Conservation (phyloP, 1,284 basidiomycete species). For the Tilletiopsis washingtonensis region DNA sequence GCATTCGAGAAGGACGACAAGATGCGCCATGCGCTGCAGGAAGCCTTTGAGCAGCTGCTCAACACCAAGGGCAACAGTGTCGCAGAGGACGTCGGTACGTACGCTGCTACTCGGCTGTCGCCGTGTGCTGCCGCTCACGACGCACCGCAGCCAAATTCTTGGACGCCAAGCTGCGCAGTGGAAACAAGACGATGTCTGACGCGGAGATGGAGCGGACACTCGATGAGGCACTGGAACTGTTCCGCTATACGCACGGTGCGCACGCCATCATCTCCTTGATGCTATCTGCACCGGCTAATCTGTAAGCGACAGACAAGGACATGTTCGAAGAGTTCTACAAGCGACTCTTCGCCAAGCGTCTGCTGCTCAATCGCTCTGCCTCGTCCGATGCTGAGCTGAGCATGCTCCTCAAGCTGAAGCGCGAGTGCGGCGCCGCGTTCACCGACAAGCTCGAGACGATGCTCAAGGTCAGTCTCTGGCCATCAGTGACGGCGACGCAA, state of each 20-base stretch:
- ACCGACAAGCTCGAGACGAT: slow-evolving; percentile 73
- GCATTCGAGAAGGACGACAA: too few relatives aligned
- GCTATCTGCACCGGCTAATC: slow-evolving; percentile 1
- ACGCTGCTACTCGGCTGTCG: neutral
- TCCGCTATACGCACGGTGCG: slow-evolving; percentile 62
- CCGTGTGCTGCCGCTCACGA: neutral
- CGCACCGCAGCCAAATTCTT: slow-evolving; percentile 63
- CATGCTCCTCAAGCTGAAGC: slow-evolving; percentile 80
- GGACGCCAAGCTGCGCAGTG: slow-evolving; percentile 74
- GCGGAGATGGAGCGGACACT: slow-evolving; percentile 63
- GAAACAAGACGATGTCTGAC: slow-evolving; percentile 67
- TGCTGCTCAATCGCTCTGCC: slow-evolving; percentile 77
- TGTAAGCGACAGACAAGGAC: slow-evolving; percentile 45
- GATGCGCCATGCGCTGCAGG: too few relatives aligned
- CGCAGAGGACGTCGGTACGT: slow-evolving; percentile 72
- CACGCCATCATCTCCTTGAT: neutral
- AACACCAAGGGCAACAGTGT: slow-evolving; percentile 65
- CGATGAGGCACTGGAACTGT: slow-evolving; percentile 70
- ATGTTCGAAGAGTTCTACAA: slow-evolving; percentile 77
- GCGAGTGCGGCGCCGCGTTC: slow-evolving; percentile 84
- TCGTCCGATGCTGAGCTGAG: slow-evolving; percentile 83
- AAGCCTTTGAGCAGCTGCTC: slow-evolving; percentile 75
- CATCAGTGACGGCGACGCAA: neutral
- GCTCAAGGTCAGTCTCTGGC: slow-evolving; percentile 56
- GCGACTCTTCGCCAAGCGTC: slow-evolving; percentile 74